These are phyloP conservation scores for Alternaria angustiovoidea DNA, from an alignment of 2,329 filamentous ascomycete species.

Conservation along the genomic window DNA sequence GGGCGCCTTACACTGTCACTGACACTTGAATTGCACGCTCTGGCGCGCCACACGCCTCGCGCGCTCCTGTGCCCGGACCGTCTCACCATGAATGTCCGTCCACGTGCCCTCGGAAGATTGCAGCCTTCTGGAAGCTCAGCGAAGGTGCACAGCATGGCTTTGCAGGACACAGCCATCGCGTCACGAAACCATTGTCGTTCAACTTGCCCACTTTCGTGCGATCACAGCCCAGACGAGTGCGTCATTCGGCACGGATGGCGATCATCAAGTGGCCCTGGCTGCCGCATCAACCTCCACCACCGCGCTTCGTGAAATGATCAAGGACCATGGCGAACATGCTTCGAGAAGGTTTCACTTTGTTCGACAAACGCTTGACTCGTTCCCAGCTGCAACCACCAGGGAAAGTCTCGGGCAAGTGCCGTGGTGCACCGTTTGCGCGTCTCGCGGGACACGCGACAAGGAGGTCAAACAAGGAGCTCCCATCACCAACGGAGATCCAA, in stretches of 20 bases:
- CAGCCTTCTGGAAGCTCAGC: slow-evolving; percentile 30
- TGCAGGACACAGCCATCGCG: slow-evolving; percentile 27
- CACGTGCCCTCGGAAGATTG: slow-evolving; percentile 25
- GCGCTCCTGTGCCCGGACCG: slow-evolving; percentile 7
- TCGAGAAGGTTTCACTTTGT: slow-evolving; percentile 43
- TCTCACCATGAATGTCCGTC: slow-evolving; percentile 12
- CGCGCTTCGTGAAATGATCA: slow-evolving; percentile 29
- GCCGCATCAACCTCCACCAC: slow-evolving; percentile 23
- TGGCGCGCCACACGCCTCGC: slow-evolving; percentile 14
- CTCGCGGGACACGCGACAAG: not conserved
- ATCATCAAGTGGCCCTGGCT: slow-evolving; percentile 40
- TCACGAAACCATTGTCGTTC: slow-evolving; percentile 46
- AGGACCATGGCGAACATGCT: slow-evolving; percentile 38
- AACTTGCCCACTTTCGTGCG: slow-evolving; percentile 20
- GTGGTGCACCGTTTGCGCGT: slow-evolving; percentile 3
- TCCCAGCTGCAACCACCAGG: not conserved
- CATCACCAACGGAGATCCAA: slow-evolving; percentile 16
- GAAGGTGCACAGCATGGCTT: slow-evolving; percentile 17
- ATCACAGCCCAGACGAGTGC: slow-evolving; percentile 26
- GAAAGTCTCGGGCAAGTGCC: slow-evolving; percentile 1
- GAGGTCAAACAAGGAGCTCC: slow-evolving; percentile 13
- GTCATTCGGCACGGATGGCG: slow-evolving; percentile 44
- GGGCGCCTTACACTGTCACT: slow-evolving; percentile 10
- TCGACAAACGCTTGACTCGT: slow-evolving; percentile 23
- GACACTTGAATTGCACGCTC: slow-evolving; percentile 12